Base-by-base conservation (phyloP, 2,329 filamentous ascomycete genomes). In the Claviceps monticola region DNA sequence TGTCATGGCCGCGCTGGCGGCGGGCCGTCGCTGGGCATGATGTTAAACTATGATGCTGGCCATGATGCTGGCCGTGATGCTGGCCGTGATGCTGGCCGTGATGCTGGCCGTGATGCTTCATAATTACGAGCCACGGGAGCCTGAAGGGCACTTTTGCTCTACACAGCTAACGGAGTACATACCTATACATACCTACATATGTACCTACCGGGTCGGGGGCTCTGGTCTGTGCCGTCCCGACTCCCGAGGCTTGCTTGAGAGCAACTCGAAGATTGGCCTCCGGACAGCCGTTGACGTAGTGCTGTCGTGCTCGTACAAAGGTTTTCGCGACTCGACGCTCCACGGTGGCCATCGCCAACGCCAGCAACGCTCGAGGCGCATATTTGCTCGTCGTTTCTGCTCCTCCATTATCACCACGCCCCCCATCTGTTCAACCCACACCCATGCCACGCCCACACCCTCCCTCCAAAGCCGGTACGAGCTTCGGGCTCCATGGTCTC, bases 401-500 rank as follows among this genome's bases (percentile, higher is more conserved):
- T 17, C 23, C 37, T n/a, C 36, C 11, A 14, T 37, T 29, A 14
- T 19, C 36, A 21, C 21, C 17, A 11, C 17, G 13, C 14, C 43
- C 43, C 43, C 7, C 43, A 1, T 46, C 44, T 9, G 11, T 9
- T 13, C 14, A 8, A 42, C 47, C 13, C 46, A 38, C 34, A 38
- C 46, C 17, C 21, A 26, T 26, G 9, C 17, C 17, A n/a, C 14
- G n/a, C 14, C 23, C 43, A 29, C 43, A 11, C 3, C 37, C 19
- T 8, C 50, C 29, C 43, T 49, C 50, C 53, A 49, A 46, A 38
- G 38, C 46, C 52, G 21, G 37, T 50, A 46, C 48, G 48, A 50
- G 53, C 49, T 34, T 50, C 44, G 53, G 53, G 53, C 53, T 52
- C 50, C 51, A 50, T 42, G 47, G 37, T 42, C 47, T 48, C 29